Evolutionary conservation across 1,284 basidiomycete species (phyloP).

Genomic region (Puccinia hordei): DNA sequence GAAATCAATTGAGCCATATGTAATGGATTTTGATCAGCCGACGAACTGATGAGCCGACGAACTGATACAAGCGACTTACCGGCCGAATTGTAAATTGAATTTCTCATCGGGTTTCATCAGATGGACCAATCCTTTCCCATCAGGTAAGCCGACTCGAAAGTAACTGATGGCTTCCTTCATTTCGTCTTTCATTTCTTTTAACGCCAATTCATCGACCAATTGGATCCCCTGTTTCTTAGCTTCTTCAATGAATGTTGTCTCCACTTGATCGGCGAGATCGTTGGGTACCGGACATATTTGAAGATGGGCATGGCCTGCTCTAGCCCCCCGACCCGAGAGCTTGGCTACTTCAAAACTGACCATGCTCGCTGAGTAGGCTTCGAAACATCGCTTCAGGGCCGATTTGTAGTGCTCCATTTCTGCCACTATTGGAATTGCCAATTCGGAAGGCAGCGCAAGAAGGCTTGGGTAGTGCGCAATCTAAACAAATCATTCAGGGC

Average conservation of each 20-base stretch:
- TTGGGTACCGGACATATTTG: slow-evolving; percentile 80
- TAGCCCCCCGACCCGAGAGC: slow-evolving; percentile 65
- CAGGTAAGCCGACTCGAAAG: slow-evolving; percentile 84
- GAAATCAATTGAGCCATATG: background rate
- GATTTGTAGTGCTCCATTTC: slow-evolving; percentile 82
- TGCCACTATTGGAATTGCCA: slow-evolving; percentile 72
- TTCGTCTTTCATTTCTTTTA: slow-evolving; percentile 68
- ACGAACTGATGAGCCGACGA: slow-evolving; percentile 38
- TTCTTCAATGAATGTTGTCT: slow-evolving; percentile 70
- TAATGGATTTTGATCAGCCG: background rate
- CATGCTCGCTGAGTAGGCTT: slow-evolving; percentile 68
- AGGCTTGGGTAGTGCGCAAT: slow-evolving; percentile 66
- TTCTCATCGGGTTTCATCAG: slow-evolving; percentile 73
- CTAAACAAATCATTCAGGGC: background rate
- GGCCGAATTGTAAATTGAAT: slow-evolving; percentile 87
- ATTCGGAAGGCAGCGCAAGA: slow-evolving; percentile 71
- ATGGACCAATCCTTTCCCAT: slow-evolving; percentile 81
- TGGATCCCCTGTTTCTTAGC: slow-evolving; percentile 62
- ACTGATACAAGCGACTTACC: slow-evolving; percentile 65
- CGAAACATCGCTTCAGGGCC: slow-evolving; percentile 72
- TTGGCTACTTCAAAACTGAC: slow-evolving; percentile 87
- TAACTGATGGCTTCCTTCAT: slow-evolving; percentile 67
- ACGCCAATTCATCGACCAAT: slow-evolving; percentile 63
- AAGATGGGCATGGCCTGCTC: slow-evolving; percentile 91
- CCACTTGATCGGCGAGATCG: slow-evolving; percentile 67